phyloP scores from a whole-genome alignment of 1,284 basidiomycete species.

The Sutorius eximius region DNA sequence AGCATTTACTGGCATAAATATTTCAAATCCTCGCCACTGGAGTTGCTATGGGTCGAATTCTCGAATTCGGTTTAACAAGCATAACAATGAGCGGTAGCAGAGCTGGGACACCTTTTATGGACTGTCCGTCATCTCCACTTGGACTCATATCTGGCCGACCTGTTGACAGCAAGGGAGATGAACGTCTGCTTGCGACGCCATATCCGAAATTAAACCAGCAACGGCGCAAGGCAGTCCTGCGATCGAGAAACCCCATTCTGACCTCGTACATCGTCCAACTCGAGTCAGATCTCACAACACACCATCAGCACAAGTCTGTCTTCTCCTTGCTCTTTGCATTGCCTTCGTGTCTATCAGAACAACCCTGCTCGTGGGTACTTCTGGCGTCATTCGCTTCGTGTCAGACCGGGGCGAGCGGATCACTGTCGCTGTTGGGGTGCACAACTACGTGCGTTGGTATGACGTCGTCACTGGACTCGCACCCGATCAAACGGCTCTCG shows the following conservation, averaged over 20 bases:
- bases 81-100: not conserved
- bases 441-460: constrained; percentile 42
- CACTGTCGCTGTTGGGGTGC: constrained; percentile 39
- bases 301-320: constrained; percentile 4
- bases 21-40: not conserved
- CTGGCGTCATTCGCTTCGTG: constrained; percentile 38
- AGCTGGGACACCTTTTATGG: not conserved
- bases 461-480: constrained; percentile 23
- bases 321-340: not conserved
- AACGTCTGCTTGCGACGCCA: not conserved
- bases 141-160: not conserved
- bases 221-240: too few relatives aligned
- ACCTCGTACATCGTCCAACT: not conserved
- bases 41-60: not conserved
- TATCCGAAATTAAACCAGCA: not conserved
- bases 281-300: not conserved
- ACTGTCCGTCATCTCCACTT: not conserved
- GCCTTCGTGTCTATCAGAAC: constrained; percentile 33
- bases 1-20: not conserved
- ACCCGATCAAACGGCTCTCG: constrained; percentile 25
- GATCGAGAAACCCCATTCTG: not conserved
- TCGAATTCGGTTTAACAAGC: not conserved
- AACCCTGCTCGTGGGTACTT: constrained; percentile 32
- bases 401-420: constrained; percentile 33
- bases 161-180: not conserved